phyloP scores from a whole-genome alignment of 2,329 filamentous ascomycete genomes.

The Cercospora sp. region DNA sequence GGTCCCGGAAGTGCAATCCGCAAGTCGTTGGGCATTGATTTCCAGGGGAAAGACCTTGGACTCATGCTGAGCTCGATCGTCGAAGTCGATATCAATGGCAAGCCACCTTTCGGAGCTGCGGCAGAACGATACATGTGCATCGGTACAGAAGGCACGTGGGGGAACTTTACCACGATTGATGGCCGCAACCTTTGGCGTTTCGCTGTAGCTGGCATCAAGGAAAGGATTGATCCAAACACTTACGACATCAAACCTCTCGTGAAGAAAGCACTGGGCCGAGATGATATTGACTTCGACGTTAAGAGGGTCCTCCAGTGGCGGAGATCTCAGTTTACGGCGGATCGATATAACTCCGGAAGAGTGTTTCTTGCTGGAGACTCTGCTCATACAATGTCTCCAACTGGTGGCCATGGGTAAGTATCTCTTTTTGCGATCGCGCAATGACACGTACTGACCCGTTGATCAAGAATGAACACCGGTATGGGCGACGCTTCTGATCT shows the following conservation, averaged over 20 bases:
- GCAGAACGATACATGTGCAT: constrained; percentile 12
- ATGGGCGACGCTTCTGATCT: constrained; percentile 40
- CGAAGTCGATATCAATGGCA: constrained; percentile 1
- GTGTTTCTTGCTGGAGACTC: constrained; percentile 38
- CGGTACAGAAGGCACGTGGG: constrained; percentile 8
- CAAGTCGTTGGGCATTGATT: constrained; percentile 5
- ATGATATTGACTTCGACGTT: constrained; percentile 1
- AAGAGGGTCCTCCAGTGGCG: constrained; percentile 12
- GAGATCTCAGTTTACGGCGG: constrained; percentile 4
- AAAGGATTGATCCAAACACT: neutral
- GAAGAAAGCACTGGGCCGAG: constrained; percentile 6
- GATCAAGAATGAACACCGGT: constrained; percentile 38
- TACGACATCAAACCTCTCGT: constrained; percentile 9
- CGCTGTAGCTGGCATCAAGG: constrained; percentile 2
- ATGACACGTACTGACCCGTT: neutral
- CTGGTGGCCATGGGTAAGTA: constrained; percentile 39
- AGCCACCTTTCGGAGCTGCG: neutral
- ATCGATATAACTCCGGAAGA: neutral
- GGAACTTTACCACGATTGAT: constrained; percentile 14
- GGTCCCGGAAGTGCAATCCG: constrained; percentile 7
- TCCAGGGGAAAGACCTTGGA: constrained; percentile 9
- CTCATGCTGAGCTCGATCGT: constrained; percentile 11
- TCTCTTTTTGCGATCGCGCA: neutral
- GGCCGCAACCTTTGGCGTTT: constrained; percentile 11
- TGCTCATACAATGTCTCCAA: constrained; percentile 39